Evolutionary conservation across 176 grass and related monocot genomes (phyloP).

Genomic region (Zoysia japonica): DNA sequence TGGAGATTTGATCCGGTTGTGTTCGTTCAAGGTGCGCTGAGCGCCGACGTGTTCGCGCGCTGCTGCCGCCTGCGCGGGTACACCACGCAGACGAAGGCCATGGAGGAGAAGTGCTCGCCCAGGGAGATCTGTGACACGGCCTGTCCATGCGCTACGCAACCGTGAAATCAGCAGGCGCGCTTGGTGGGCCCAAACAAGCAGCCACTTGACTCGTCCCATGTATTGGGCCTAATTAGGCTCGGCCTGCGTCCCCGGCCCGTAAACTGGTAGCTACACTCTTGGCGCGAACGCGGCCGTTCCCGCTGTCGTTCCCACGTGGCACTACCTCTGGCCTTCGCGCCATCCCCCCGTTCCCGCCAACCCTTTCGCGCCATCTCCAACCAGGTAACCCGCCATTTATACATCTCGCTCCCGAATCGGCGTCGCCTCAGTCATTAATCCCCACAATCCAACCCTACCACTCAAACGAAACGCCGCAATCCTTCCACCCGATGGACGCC

Average conservation of each 20-base stretch:
- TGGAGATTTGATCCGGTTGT: too few species aligned
- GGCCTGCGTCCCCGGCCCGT: neutral
- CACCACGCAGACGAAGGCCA: too few species aligned
- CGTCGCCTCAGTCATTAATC: neutral
- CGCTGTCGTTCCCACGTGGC: neutral
- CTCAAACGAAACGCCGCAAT: neutral
- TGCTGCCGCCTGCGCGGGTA: too few species aligned
- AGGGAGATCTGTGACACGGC: too few species aligned
- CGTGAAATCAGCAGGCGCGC: too few species aligned
- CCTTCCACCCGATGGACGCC: neutral
- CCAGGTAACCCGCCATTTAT: conserved; percentile 10
- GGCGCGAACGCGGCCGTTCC: conserved; percentile 8
- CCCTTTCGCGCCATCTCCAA: conserved; percentile 17
- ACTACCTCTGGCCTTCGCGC: neutral
- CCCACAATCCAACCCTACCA: neutral
- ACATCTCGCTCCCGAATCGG: neutral
- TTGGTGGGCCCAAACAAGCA: too few species aligned
- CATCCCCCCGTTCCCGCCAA: neutral
- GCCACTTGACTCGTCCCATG: too few species aligned
- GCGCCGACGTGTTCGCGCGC: too few species aligned
- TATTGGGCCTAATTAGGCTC: neutral
- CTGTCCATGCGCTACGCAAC: too few species aligned
- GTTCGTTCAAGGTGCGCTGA: neutral
- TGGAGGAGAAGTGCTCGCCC: too few species aligned
- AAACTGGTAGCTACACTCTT: neutral